These are phyloP conservation scores for Zarea fungicola DNA, from an alignment of 2,329 filamentous ascomycete genomes.

Conservation along the genomic window DNA sequence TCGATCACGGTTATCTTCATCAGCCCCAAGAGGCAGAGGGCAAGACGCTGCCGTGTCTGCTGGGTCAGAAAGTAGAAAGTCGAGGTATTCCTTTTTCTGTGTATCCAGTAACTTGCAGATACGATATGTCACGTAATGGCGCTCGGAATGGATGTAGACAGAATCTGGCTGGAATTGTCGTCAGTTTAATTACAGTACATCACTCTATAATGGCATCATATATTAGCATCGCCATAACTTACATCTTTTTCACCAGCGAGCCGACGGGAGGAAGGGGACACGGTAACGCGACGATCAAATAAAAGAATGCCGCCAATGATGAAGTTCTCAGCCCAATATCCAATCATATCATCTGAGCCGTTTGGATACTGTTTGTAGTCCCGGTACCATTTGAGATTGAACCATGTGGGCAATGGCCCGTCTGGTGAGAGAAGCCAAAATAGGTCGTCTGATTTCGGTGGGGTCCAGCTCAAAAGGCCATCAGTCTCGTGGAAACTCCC, in stretches of 20 bases:
- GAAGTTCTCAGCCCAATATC: constrained; percentile 19
- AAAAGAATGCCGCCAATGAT: constrained; percentile 10
- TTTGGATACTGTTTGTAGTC: constrained; percentile 16
- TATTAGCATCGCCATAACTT: too few relatives aligned
- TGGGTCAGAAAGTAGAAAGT: constrained; percentile 12
- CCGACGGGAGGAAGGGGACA: not conserved
- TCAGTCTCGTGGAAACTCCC: constrained; percentile 21
- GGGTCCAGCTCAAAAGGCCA: constrained; percentile 18
- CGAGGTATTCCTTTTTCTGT: constrained; percentile 17
- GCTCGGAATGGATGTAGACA: constrained; percentile 16
- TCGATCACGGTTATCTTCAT: constrained; percentile 18
- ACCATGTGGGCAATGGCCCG: constrained; percentile 22
- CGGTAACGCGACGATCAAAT: constrained; percentile 4
- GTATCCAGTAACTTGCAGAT: constrained; percentile 18
- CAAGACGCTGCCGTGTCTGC: not conserved
- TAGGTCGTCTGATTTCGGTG: constrained; percentile 14
- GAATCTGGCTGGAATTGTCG: too few relatives aligned
- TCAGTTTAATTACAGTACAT: too few relatives aligned
- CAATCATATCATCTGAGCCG: constrained; percentile 16
- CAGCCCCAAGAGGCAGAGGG: constrained; percentile 17
- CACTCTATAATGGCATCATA: too few relatives aligned
- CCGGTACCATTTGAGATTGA: constrained; percentile 21
- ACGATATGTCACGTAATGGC: constrained; percentile 14
- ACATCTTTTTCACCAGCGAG: not conserved
- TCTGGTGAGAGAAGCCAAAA: constrained; percentile 6